Evolutionary conservation across 345 rosid genomes (phyloP).

Genomic region (Clausena lansium): DNA sequence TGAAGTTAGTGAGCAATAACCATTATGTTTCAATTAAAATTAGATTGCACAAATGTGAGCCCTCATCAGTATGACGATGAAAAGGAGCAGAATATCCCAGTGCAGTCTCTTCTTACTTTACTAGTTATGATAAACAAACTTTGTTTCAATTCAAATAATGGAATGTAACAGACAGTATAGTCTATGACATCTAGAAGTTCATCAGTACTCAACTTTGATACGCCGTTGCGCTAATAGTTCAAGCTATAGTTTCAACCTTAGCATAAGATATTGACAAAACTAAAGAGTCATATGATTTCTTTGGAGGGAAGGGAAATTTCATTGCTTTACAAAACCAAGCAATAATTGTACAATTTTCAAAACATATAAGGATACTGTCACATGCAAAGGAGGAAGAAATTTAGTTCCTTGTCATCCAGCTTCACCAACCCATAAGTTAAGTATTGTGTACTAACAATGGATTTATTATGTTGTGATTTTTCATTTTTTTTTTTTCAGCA

Average conservation of each 20-base stretch:
- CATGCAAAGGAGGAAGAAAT: background rate
- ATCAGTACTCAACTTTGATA: background rate
- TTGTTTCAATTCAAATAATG: background rate
- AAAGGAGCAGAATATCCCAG: background rate
- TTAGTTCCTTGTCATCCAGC: background rate
- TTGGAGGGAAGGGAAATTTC: background rate
- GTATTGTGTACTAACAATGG: background rate
- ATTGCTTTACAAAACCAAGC: background rate
- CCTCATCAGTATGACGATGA: background rate
- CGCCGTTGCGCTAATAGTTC: background rate
- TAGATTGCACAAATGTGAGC: background rate
- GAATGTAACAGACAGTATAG: background rate
- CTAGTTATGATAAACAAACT: no score
- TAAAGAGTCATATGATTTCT: background rate
- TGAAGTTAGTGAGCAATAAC: background rate
- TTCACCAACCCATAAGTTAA: background rate
- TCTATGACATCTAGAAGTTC: background rate
- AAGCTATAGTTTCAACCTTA: background rate
- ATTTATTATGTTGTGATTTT: background rate
- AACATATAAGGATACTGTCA: background rate
- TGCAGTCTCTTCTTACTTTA: background rate
- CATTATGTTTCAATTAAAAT: background rate
- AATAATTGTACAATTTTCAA: no score
- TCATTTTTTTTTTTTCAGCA: no score
- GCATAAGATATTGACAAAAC: background rate